Percentiles rank a stretch among this genome's conserved stretches.
These are phyloP conservation scores for Mycena kentingensis DNA, from an alignment of 768 basidiomycete species.

Conservation along the genomic window DNA sequence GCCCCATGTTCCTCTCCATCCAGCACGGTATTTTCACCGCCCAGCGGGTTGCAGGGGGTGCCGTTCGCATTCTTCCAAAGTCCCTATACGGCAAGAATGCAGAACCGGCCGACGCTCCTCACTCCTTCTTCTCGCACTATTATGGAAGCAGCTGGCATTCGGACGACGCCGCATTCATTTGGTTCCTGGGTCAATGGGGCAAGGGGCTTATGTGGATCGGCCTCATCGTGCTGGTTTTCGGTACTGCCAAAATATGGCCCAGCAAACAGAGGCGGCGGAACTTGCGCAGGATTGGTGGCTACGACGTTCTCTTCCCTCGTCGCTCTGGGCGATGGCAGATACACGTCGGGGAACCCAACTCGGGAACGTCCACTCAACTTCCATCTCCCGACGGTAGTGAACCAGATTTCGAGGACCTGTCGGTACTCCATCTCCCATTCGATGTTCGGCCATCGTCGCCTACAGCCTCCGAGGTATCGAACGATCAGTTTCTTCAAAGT, in stretches of 20 bases:
- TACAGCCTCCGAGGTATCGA: slow-evolving; percentile 49
- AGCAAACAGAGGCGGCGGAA: slow-evolving; percentile 60
- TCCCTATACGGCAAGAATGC: slow-evolving; percentile 98
- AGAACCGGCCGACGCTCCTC: slow-evolving; percentile 74
- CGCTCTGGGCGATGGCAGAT: slow-evolving; percentile 76
- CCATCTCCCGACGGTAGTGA: slow-evolving; percentile 43
- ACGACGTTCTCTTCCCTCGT: slow-evolving; percentile 79
- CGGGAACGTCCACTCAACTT: slow-evolving; percentile 48
- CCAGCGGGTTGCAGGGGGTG: slow-evolving; percentile 61
- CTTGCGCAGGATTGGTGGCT: slow-evolving; percentile 65
- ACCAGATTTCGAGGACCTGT: slow-evolving; percentile 49
- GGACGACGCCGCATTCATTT: slow-evolving; percentile 96
- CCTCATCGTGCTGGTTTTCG: slow-evolving; percentile 67
- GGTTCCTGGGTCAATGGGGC: slow-evolving; percentile 88
- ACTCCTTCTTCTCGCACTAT: slow-evolving; percentile 95
- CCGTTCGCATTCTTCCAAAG: slow-evolving; percentile 92
- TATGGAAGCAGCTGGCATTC: slow-evolving; percentile 99
- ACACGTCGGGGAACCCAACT: slow-evolving; percentile 59
- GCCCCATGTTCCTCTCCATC: slow-evolving; percentile 97
- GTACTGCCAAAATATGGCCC: slow-evolving; percentile 60
- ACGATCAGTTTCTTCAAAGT: slow-evolving; percentile 46
- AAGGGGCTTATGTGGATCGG: slow-evolving; percentile 87
- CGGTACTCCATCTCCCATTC: slow-evolving; percentile 66
- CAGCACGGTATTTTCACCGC: slow-evolving; percentile 88
- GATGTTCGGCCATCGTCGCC: slow-evolving; percentile 61